These are phyloP conservation scores for Glomus cerebriforme DNA, from an alignment of 192 early-diverging fungal genomes.

Conservation along the genomic window DNA sequence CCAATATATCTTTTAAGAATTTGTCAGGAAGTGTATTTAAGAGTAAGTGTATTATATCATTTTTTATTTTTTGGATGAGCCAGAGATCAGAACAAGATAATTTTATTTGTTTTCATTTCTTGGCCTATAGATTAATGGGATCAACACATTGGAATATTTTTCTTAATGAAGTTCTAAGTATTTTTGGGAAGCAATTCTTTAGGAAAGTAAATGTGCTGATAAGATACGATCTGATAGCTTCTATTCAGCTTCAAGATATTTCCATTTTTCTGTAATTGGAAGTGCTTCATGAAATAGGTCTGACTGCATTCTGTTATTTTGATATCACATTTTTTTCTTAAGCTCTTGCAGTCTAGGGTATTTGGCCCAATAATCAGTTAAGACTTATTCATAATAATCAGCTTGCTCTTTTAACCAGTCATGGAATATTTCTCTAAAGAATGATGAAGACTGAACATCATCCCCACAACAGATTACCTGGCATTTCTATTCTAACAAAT, in stretches of 20 bases:
- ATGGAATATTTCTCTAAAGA: slow-evolving; percentile 17
- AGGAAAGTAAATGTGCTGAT: slow-evolving; percentile 19
- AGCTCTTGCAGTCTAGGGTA: slow-evolving; percentile 12
- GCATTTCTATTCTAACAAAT: slow-evolving; percentile 21
- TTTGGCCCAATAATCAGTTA: slow-evolving; percentile 20
- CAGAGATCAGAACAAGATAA: too few species aligned
- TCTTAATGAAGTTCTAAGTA: slow-evolving; percentile 16
- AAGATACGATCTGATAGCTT: slow-evolving; percentile 16
- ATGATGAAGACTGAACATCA: slow-evolving; percentile 16
- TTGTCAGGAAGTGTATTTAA: slow-evolving; percentile 21
- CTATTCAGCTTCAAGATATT: slow-evolving; percentile 18
- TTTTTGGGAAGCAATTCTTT: slow-evolving; percentile 27
- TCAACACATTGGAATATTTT: slow-evolving; percentile 13
- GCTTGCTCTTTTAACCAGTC: slow-evolving; percentile 19
- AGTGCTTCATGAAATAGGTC: slow-evolving; percentile 3
- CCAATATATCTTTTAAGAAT: slow-evolving; percentile 4
- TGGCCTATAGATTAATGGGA: too few species aligned
- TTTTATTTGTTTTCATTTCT: too few species aligned
- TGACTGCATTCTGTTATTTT: too few species aligned
- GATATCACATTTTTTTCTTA: slow-evolving; percentile 18
- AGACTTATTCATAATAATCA: slow-evolving; percentile 27
- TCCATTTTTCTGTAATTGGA: slow-evolving; percentile 25
- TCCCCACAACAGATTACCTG: slow-evolving; percentile 25
- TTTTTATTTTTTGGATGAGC: slow-evolving; percentile 1
- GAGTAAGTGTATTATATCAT: not conserved